These are phyloP conservation scores for Dentipellis fragilis DNA, from an alignment of 768 basidiomycete species.

Conservation along the genomic window DNA sequence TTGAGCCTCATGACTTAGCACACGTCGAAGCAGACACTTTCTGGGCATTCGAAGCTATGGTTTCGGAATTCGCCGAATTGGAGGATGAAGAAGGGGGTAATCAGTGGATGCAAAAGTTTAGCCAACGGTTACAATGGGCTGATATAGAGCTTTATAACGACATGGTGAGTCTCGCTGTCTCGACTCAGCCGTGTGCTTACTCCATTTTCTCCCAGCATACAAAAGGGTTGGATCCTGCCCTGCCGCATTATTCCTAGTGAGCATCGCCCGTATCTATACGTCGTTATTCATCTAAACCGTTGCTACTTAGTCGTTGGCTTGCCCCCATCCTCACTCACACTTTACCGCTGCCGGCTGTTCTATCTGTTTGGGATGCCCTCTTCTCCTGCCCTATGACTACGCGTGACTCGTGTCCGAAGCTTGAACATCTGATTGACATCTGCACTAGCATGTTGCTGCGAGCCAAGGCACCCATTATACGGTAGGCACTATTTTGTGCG, in stretches of 20 bases:
- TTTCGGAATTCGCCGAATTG: conserved; percentile 66
- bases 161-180: conserved; percentile 34
- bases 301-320: conserved; percentile 54
- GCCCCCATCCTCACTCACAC: conserved; percentile 64
- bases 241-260: conserved; percentile 77
- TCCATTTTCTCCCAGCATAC: conserved; percentile 35
- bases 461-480: conserved; percentile 40
- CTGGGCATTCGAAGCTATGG: conserved; percentile 69
- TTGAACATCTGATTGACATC: conserved; percentile 61
- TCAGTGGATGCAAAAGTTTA: conserved; percentile 53
- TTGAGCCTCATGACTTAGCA: conserved; percentile 45
- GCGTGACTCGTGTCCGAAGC: conserved; percentile 44
- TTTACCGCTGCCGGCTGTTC: conserved; percentile 48
- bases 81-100: conserved; percentile 56
- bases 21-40: conserved; percentile 77
- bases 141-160: conserved; percentile 52
- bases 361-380: conserved; percentile 62
- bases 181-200: neutral
- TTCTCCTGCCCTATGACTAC: conserved; percentile 50
- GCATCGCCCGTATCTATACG: conserved; percentile 15
- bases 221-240: conserved; percentile 57
- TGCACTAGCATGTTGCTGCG: conserved; percentile 62
- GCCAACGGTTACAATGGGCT: conserved; percentile 49
- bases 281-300: neutral
- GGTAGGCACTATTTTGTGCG: conserved; percentile 29